These are phyloP conservation scores for Vaccinium darrowii DNA, from an alignment of 148 eudicot species.

Conservation along the genomic window DNA sequence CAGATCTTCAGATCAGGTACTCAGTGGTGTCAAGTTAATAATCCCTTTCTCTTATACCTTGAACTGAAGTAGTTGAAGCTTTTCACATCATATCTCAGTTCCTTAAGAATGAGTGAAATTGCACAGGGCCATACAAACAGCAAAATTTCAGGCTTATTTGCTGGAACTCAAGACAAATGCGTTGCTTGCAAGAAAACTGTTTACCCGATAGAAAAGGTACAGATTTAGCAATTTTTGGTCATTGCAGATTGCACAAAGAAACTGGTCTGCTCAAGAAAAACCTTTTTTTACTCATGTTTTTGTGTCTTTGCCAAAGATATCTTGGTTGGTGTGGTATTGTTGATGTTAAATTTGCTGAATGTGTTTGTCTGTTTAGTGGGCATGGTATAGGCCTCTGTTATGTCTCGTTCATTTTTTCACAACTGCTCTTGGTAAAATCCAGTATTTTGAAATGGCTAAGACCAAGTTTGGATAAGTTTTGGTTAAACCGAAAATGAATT, in stretches of 20 bases:
- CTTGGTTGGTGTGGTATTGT: neutral
- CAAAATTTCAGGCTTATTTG: conserved; percentile 72
- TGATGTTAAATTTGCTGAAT: conserved; percentile 11
- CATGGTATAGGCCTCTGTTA: neutral
- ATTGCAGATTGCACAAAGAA: too few relatives aligned
- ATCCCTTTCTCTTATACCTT: neutral
- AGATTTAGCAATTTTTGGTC: too few relatives aligned
- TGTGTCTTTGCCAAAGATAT: neutral
- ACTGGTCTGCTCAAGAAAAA: neutral
- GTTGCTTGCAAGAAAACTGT: conserved; percentile 84
- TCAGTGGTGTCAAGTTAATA: neutral
- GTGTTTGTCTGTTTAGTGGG: conserved; percentile 11
- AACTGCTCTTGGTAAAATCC: too few relatives aligned
- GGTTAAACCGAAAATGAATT: neutral
- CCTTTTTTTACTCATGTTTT: too few relatives aligned
- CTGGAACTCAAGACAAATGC: conserved; percentile 89
- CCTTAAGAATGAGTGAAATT: neutral
- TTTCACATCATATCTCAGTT: neutral
- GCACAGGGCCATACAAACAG: conserved; percentile 25
- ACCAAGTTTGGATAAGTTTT: conserved; percentile 20
- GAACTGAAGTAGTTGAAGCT: neutral
- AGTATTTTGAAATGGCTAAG: conserved; percentile 22
- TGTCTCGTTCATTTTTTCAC: neutral
- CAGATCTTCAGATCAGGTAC: conserved; percentile 58
- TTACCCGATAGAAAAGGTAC: conserved; percentile 53